These are phyloP conservation scores for Mimosa pudica DNA, from an alignment of 306 rosid species.

Conservation along the genomic window DNA sequence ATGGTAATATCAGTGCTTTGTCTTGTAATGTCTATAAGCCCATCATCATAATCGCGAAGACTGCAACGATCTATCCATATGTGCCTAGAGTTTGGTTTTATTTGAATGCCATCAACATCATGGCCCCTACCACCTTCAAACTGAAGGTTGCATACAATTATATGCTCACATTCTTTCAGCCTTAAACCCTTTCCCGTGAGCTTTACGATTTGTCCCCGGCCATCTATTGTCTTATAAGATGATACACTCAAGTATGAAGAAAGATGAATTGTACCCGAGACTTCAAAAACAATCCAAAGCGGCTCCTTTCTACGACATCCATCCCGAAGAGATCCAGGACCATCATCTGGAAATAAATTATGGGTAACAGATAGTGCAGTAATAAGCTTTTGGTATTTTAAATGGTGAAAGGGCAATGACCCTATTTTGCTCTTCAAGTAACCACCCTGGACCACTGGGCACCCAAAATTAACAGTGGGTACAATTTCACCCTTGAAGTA, in stretches of 20 bases:
- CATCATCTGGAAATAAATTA: conserved; percentile 55
- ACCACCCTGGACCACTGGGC: no score
- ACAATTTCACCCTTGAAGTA: no score
- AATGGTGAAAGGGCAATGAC: no score
- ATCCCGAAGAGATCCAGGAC: conserved; percentile 78
- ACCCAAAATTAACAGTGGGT: no score
- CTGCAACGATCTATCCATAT: conserved; percentile 96
- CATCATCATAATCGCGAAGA: conserved; percentile 88
- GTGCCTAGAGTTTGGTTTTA: conserved; percentile 84
- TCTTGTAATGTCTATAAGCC: conserved; percentile 87
- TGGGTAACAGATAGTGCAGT: not conserved
- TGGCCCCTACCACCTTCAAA: conserved; percentile 97
- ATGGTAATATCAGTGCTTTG: conserved; percentile 88
- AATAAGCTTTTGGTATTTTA: not conserved
- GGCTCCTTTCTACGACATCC: conserved; percentile 72
- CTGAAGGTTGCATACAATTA: conserved; percentile 89
- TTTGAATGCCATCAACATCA: conserved; percentile 94
- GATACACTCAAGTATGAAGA: conserved; percentile 70
- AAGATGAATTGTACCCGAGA: conserved; percentile 67
- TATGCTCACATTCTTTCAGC: conserved; percentile 89
- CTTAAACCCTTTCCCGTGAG: conserved; percentile 86
- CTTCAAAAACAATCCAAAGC: conserved; percentile 71
- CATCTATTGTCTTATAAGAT: conserved; percentile 83
- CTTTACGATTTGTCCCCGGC: conserved; percentile 79
- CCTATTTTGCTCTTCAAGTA: no score